phyloP scores from a whole-genome alignment of 2,329 filamentous ascomycete species.

The Diaporthe helianthi region DNA sequence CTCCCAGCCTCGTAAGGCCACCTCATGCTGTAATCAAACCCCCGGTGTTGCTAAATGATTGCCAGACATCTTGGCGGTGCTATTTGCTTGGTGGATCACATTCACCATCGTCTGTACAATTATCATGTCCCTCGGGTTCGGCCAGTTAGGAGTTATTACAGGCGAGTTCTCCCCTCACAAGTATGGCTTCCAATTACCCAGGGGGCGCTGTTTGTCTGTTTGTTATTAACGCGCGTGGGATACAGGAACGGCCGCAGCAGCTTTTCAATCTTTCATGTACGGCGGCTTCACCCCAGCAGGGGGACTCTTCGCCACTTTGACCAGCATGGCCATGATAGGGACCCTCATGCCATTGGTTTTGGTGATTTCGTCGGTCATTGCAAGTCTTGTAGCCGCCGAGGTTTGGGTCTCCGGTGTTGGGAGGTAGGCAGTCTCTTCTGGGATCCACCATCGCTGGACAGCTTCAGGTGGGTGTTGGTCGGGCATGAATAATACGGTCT shows the following conservation, averaged over 20 bases:
- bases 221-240: not conserved
- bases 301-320: slow-evolving; percentile 37
- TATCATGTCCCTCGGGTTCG: slow-evolving; percentile 9
- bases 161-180: not conserved
- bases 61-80: slow-evolving; percentile 5
- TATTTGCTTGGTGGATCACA: slow-evolving; percentile 21
- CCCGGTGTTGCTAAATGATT: not conserved
- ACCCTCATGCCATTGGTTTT: slow-evolving; percentile 25
- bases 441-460: not conserved
- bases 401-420: slow-evolving; percentile 27
- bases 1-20: slow-evolving; percentile 14
- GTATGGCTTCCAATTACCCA: too few species aligned
- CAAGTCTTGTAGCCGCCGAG: slow-evolving; percentile 27
- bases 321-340: slow-evolving; percentile 38
- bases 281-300: slow-evolving; percentile 37
- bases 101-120: slow-evolving; percentile 11
- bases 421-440: not conserved
- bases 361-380: not conserved
- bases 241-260: slow-evolving; percentile 9
- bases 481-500: not conserved
- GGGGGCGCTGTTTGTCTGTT: too few species aligned
- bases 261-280: slow-evolving; percentile 37
- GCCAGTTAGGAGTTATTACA: not conserved
- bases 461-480: not conserved
- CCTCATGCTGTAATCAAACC: not conserved